These are phyloP conservation scores for Cryptosporidium ubiquitum DNA, from an alignment of 169 alveolate species.

Conservation along the genomic window DNA sequence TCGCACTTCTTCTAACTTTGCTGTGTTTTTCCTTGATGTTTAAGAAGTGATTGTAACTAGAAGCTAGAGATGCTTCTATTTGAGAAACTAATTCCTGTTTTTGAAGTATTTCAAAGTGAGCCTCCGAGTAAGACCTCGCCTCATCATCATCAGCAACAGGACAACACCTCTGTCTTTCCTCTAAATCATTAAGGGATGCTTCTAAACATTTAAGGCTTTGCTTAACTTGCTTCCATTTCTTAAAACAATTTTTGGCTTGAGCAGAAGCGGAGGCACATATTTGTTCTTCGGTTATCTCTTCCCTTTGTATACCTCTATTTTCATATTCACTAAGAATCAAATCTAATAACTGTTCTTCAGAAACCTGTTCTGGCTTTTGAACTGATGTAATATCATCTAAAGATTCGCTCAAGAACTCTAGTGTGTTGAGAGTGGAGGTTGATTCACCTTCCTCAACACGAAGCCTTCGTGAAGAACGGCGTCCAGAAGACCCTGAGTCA, in stretches of 20 bases:
- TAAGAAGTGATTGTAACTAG: not conserved
- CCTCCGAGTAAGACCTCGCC: not conserved
- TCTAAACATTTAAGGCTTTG: not conserved
- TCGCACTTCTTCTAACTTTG: not conserved
- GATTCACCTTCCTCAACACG: not conserved
- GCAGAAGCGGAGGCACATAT: not conserved
- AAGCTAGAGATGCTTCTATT: not conserved
- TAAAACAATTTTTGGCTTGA: not conserved
- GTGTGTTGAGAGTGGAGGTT: not conserved
- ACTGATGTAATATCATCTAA: not conserved
- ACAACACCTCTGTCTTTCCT: not conserved
- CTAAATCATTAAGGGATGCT: not conserved
- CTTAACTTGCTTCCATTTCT: not conserved
- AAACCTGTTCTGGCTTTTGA: not conserved
- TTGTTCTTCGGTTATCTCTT: not conserved
- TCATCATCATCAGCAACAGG: not conserved
- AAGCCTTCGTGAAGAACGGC: not conserved
- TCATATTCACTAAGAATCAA: not conserved
- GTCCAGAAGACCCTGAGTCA: not conserved
- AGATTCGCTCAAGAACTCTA: not conserved
- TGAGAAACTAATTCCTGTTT: not conserved
- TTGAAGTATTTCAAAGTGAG: not conserved
- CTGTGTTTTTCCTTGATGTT: not conserved
- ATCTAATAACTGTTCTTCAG: not conserved
- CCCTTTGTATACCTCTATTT: not conserved